Conservation (phyloP, 306 rosid genomes). For the Pyrus pyrifolia region DNA sequence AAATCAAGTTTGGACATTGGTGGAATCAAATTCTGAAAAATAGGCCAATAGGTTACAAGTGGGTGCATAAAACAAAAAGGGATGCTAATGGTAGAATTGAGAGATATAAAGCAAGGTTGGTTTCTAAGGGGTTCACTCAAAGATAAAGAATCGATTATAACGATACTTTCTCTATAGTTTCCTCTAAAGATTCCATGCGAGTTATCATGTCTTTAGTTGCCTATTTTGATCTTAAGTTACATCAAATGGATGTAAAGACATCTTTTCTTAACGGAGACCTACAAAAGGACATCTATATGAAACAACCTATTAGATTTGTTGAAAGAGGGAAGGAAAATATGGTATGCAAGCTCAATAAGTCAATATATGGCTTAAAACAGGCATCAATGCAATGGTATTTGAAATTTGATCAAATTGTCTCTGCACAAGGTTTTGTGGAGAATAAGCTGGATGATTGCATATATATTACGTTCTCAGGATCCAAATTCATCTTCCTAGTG, state of each 20-base stretch:
- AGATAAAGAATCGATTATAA: neutral
- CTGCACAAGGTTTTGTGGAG: neutral
- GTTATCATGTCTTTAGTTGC: neutral
- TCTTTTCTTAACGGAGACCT: neutral
- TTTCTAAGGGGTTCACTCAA: neutral
- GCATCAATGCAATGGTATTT: neutral
- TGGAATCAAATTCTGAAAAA: too few species aligned
- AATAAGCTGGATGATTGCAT: neutral
- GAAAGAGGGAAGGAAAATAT: neutral
- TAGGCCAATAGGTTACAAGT: too few species aligned
- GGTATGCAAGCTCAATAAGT: neutral
- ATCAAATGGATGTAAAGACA: neutral
- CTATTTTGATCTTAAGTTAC: neutral
- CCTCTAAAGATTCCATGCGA: neutral
- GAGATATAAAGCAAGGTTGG: neutral
- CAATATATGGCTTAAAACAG: neutral
- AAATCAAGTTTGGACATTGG: too few species aligned
- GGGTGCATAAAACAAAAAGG: too few species aligned
- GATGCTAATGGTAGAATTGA: neutral
- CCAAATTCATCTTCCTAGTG: neutral
- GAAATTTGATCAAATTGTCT: neutral
- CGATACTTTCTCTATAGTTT: neutral
- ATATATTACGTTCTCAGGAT: neutral
- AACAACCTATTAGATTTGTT: neutral
- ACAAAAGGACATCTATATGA: neutral